Evolutionary conservation across 805 yeast species (phyloP).

Genomic region (Kazachstania taianensis): DNA sequence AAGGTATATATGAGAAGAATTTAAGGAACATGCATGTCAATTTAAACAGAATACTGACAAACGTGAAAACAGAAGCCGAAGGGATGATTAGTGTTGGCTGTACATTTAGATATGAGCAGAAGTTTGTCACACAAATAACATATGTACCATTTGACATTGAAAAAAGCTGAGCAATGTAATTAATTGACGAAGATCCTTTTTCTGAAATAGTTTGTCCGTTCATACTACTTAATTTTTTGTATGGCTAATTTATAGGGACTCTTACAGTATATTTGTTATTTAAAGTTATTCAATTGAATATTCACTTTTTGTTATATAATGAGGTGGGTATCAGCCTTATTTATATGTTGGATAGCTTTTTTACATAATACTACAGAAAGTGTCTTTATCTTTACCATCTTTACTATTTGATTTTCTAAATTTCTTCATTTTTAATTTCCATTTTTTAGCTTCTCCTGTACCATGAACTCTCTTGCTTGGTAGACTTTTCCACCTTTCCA

Average conservation of each 20-base stretch:
- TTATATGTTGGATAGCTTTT: background rate
- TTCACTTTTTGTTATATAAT: background rate
- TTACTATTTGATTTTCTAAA: slow-evolving; percentile 9
- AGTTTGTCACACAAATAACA: slow-evolving; percentile 1
- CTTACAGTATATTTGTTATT: background rate
- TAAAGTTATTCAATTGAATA: background rate
- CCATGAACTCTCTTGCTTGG: slow-evolving; percentile 16
- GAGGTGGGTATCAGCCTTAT: background rate
- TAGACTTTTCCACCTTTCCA: slow-evolving; percentile 25
- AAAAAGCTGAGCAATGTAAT: no score
- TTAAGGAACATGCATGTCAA: background rate
- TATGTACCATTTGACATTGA: background rate
- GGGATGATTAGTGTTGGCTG: background rate
- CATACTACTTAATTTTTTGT: background rate
- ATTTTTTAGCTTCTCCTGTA: slow-evolving; percentile 10
- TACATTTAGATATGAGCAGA: background rate
- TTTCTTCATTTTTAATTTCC: slow-evolving; percentile 18
- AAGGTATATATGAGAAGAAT: background rate
- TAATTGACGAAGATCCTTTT: background rate
- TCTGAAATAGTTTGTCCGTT: background rate
- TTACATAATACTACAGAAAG: slow-evolving; percentile 13
- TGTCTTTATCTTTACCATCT: slow-evolving; percentile 6
- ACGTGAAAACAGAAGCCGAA: background rate
- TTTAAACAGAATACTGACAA: background rate
- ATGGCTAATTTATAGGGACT: background rate